These are phyloP conservation scores for Aphanomyces cochlioides DNA, from an alignment of 352 stramenopile species.

Conservation along the genomic window DNA sequence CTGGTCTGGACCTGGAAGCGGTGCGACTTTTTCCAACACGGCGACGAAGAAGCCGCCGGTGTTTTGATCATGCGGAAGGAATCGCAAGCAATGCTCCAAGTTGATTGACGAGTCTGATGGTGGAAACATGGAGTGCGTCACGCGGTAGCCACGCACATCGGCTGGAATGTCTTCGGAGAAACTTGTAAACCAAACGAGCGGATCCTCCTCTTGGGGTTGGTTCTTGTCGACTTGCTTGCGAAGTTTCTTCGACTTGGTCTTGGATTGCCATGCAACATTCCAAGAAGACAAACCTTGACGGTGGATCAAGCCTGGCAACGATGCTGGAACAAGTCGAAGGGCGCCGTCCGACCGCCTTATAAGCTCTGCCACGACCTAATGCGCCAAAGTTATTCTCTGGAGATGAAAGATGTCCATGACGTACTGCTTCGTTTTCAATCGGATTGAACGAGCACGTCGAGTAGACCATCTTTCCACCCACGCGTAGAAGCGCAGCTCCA, in stretches of 20 bases:
- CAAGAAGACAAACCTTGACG: slow-evolving; percentile 34
- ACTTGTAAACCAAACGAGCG: slow-evolving; percentile 22
- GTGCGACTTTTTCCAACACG: slow-evolving; percentile 63
- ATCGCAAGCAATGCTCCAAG: slow-evolving; percentile 77
- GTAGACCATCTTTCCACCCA: slow-evolving; percentile 70
- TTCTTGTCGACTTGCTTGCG: slow-evolving; percentile 33
- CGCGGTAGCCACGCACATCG: slow-evolving; percentile 23
- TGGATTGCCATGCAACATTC: slow-evolving; percentile 67
- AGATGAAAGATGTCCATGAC: background rate
- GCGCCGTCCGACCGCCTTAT: slow-evolving; percentile 54
- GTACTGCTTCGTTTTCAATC: slow-evolving; percentile 89
- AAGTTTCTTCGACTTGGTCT: slow-evolving; percentile 41
- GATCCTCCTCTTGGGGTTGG: background rate
- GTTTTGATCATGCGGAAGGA: slow-evolving; percentile 90
- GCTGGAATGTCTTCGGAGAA: slow-evolving; percentile 38
- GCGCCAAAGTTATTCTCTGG: background rate
- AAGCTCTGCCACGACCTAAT: slow-evolving; percentile 71
- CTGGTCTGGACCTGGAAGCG: slow-evolving; percentile 8
- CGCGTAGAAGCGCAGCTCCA: slow-evolving; percentile 58
- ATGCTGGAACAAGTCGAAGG: slow-evolving; percentile 61
- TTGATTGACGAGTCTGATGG: slow-evolving; percentile 37
- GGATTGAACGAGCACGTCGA: slow-evolving; percentile 90
- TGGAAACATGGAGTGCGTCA: slow-evolving; percentile 47
- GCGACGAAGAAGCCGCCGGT: slow-evolving; percentile 91
- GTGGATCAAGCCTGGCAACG: slow-evolving; percentile 23